Base-by-base conservation (phyloP, 1,284 basidiomycete species). In the Tilletia horrida region DNA sequence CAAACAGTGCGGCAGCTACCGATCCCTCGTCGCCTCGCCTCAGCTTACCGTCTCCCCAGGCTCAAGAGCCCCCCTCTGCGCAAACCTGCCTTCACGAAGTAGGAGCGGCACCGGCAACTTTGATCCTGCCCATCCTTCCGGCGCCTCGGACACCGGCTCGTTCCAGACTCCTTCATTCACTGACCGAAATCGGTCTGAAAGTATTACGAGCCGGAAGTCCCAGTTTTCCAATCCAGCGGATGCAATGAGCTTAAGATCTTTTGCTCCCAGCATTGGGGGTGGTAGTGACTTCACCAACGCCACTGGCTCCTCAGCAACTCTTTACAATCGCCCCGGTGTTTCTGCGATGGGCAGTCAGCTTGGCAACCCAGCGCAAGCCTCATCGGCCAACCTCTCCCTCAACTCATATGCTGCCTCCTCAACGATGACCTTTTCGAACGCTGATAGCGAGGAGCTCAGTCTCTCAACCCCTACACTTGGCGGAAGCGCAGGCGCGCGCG, bases 1-100 rank as follows among this genome's bases (percentile, higher is more conserved):
- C 13, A 74, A 73, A 50, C 76, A 78, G 55, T 76, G 77, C 64
- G 77, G 77, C 23, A 73, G 70, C 64, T 79, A 79, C 55, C 68
- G 77, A 14, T 74, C 72, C 1, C 63, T 79, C 2, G 75, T 76
- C 2, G 75, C 55, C 6, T 59, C 55, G 35, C 55, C 55, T 35
- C 55, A 31, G 55, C 27, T 31, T 9, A 18, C 27, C 11, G 29
- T 59, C 16, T 59, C 55, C 11, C 18, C 31, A 18, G 55, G 55
- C 8, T 40, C 27, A 13, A 59, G n/a, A 40, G 55, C 55, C 14
- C 55, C 55, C n/a, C 18, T 59, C 13, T 25, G n/a, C 31, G 27
- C 27, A 13, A 9, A 40, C 27, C 55, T 25, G 27, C 31, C 55
- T 40, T 25, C 27, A 13, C 27, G 55, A 13, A 40, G 27, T 18